These are phyloP conservation scores for Cladosporium sp. DNA, from an alignment of 2,329 filamentous ascomycete genomes.

Conservation along the genomic window DNA sequence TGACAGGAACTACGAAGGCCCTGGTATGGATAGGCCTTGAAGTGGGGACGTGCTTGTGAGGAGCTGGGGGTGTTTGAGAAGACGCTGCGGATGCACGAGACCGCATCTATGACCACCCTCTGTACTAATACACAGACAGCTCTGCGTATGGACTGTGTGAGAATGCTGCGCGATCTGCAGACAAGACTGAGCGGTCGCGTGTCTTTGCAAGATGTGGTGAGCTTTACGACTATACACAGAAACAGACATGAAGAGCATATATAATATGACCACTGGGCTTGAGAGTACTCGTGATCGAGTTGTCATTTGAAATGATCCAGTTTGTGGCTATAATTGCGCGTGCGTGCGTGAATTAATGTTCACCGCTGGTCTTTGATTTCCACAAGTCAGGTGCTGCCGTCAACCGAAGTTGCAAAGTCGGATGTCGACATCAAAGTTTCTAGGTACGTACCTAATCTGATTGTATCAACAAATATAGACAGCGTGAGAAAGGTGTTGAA, in stretches of 20 bases:
- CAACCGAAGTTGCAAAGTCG: neutral
- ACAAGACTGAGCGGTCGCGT: conserved; percentile 1
- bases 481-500: neutral
- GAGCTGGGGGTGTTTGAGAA: neutral
- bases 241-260: conserved; percentile 1
- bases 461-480: neutral
- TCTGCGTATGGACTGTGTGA: neutral
- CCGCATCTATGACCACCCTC: neutral
- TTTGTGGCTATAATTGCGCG: neutral
- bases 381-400: neutral
- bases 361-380: neutral
- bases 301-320: neutral
- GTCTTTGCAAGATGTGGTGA: neutral
- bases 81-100: neutral
- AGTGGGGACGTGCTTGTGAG: neutral
- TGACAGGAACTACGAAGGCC: conserved; percentile 82
- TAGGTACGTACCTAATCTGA: neutral
- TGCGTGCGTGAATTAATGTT: neutral
- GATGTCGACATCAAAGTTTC: neutral
- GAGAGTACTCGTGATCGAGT: neutral
- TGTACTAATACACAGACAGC: conserved; percentile 12
- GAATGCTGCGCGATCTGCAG: neutral
- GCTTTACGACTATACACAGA: conserved; percentile 14
- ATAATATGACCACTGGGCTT: neutral
- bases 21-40: conserved; percentile 50